Evolutionary conservation across 1,284 basidiomycete species (phyloP).

Genomic region (Apiotrichum laibachii): DNA sequence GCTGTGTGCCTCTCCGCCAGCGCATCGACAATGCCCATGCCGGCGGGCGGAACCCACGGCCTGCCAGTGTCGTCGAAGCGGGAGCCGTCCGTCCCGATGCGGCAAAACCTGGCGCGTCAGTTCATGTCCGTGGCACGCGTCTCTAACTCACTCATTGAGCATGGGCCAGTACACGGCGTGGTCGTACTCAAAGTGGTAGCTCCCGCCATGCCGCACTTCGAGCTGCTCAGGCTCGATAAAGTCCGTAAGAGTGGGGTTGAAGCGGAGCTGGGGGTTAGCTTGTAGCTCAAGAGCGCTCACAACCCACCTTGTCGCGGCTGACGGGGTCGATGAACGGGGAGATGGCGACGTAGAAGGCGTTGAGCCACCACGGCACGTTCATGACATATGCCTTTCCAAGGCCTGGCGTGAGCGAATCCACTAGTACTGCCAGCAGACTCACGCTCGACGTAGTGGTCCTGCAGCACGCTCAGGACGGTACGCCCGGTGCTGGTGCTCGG

Average conservation of each 20-base stretch:
- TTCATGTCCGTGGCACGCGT: not conserved
- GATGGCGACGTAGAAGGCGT: slow-evolving; percentile 82
- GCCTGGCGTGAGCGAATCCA: slow-evolving; percentile 67
- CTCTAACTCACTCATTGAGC: slow-evolving; percentile 56
- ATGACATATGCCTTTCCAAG: slow-evolving; percentile 79
- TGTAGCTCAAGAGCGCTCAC: not conserved
- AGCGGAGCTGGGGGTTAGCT: slow-evolving; percentile 66
- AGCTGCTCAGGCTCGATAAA: slow-evolving; percentile 73
- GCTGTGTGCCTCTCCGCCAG: not conserved
- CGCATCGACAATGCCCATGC: slow-evolving; percentile 35
- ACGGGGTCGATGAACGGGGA: slow-evolving; percentile 84
- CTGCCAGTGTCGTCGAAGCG: slow-evolving; percentile 38
- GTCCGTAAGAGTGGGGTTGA: slow-evolving; percentile 75
- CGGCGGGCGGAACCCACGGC: slow-evolving; percentile 37
- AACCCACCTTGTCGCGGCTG: slow-evolving; percentile 75
- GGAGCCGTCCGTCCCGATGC: slow-evolving; percentile 38
- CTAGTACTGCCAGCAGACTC: slow-evolving; percentile 59
- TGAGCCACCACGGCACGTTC: slow-evolving; percentile 73
- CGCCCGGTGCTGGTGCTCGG: slow-evolving; percentile 71
- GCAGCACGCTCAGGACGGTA: slow-evolving; percentile 75
- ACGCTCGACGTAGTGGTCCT: slow-evolving; percentile 80
- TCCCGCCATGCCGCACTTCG: slow-evolving; percentile 76
- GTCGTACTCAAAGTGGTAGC: slow-evolving; percentile 72
- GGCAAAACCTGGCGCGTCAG: slow-evolving; percentile 26
- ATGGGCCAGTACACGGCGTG: slow-evolving; percentile 73